Percentiles rank a stretch among this genome's conserved stretches.
Evolutionary conservation across 1,284 basidiomycete genomes (phyloP).

Genomic region (Coniferiporia weirii): DNA sequence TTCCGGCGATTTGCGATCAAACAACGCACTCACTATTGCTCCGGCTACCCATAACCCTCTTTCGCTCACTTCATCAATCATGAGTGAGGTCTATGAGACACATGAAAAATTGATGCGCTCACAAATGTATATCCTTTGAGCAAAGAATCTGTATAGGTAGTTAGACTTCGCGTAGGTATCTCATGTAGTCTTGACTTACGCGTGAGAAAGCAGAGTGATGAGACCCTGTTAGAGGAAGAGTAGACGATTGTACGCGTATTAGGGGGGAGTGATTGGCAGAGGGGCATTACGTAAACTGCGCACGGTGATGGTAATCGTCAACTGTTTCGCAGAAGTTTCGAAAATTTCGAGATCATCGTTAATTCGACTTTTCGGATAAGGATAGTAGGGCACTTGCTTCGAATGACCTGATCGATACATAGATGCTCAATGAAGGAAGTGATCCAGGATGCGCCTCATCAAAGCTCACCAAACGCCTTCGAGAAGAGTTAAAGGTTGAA

Average conservation of each 20-base stretch:
- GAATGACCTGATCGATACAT: not conserved
- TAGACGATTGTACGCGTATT: not conserved
- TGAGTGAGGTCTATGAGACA: not conserved
- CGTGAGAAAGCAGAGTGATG: not conserved
- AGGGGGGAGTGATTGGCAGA: not conserved
- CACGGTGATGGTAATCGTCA: conserved; percentile 1
- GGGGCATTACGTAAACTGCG: not conserved
- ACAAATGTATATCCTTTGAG: not conserved
- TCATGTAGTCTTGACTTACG: not conserved
- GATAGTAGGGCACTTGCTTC: not conserved
- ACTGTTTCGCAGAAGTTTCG: not conserved
- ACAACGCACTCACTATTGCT: not conserved
- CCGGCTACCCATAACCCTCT: not conserved
- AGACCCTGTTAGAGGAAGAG: not conserved
- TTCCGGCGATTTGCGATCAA: not conserved
- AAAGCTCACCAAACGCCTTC: not conserved
- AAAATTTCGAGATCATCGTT: not conserved
- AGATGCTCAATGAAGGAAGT: too few relatives aligned
- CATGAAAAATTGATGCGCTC: not conserved
- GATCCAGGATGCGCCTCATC: not conserved
- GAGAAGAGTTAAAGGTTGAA: not conserved
- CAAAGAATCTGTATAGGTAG: not conserved
- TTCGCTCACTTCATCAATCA: not conserved
- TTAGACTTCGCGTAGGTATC: not conserved
- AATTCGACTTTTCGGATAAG: not conserved